These are phyloP conservation scores for Piper longum DNA, from an alignment of 164 flowering plant species.

Conservation along the genomic window DNA sequence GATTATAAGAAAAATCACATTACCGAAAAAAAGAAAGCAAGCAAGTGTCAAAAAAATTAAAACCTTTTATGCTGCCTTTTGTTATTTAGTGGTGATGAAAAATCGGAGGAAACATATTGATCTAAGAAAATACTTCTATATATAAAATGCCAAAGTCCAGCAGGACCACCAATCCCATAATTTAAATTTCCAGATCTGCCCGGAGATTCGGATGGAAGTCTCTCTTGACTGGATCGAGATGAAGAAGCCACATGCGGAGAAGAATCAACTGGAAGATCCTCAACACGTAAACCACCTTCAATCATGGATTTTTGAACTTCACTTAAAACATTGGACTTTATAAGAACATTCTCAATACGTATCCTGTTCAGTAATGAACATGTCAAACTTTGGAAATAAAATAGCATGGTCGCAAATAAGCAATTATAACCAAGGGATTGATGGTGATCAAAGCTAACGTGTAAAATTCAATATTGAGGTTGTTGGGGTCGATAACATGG, in stretches of 20 bases:
- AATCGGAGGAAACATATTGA: constrained; percentile 95
- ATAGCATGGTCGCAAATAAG: not conserved
- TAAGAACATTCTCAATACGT: constrained; percentile 68
- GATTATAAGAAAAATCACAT: not conserved
- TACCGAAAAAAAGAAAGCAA: not conserved
- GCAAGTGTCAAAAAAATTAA: constrained; percentile 3
- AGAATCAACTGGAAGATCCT: constrained; percentile 68
- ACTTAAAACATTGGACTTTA: constrained; percentile 86
- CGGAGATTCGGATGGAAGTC: constrained; percentile 30
- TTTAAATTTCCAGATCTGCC: constrained; percentile 24
- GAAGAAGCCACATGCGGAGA: constrained; percentile 37
- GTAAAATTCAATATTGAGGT: too few species aligned
- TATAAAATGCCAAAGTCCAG: constrained; percentile 97
- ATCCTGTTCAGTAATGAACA: constrained; percentile 28
- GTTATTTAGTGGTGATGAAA: constrained; percentile 65
- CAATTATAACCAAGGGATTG: too few species aligned
- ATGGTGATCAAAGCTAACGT: too few species aligned
- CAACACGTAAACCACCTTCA: constrained; percentile 90
- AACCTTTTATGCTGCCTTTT: constrained; percentile 74
- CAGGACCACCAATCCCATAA: constrained; percentile 70
- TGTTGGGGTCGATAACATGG: too few species aligned
- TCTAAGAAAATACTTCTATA: constrained; percentile 87
- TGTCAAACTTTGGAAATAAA: not conserved
- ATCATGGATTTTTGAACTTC: constrained; percentile 82
- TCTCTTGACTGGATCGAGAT: constrained; percentile 50